Conservation (phyloP, 805 yeast genomes). For the Candida chilensis region DNA sequence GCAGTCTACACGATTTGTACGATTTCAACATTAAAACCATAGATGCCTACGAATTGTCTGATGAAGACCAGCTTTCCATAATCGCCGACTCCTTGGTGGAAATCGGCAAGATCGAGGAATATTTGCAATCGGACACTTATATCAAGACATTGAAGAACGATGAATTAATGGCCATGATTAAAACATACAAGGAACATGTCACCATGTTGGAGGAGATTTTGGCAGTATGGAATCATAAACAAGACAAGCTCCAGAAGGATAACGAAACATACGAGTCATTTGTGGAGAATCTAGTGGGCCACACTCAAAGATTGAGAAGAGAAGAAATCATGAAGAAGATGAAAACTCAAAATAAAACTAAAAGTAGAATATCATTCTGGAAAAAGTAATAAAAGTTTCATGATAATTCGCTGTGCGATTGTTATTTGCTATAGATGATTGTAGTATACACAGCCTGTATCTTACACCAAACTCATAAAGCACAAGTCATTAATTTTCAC, state of each 20-base stretch:
- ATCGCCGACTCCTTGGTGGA: conserved; percentile 10
- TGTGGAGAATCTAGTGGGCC: conserved; percentile 84
- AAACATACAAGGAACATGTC: conserved; percentile 17
- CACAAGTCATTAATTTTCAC: no score
- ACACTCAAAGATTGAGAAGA: conserved; percentile 72
- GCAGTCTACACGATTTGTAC: conserved; percentile 11
- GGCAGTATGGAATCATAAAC: conserved; percentile 42
- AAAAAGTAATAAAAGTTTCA: no score
- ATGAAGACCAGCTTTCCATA: conserved; percentile 8
- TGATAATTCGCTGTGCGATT: no score
- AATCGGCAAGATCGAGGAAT: conserved; percentile 2
- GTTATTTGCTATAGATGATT: no score
- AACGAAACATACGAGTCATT: conserved; percentile 77
- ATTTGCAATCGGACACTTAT: conserved; percentile 7
- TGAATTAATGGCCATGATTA: conserved; percentile 3
- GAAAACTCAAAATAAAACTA: conserved; percentile 15
- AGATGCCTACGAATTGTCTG: conserved; percentile 2
- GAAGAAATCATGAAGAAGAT: conserved; percentile 22
- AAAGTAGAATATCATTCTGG: conserved; percentile 1
- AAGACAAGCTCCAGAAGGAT: conserved; percentile 45
- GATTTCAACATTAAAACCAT: conserved; percentile 4
- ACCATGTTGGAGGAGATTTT: conserved; percentile 28
- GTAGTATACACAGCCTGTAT: no score
- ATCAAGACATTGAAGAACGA: conserved; percentile 14
- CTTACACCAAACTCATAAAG: no score